These are phyloP conservation scores for Bimuria novae-zelandiae DNA, from an alignment of 2,329 filamentous ascomycete species.

Conservation along the genomic window DNA sequence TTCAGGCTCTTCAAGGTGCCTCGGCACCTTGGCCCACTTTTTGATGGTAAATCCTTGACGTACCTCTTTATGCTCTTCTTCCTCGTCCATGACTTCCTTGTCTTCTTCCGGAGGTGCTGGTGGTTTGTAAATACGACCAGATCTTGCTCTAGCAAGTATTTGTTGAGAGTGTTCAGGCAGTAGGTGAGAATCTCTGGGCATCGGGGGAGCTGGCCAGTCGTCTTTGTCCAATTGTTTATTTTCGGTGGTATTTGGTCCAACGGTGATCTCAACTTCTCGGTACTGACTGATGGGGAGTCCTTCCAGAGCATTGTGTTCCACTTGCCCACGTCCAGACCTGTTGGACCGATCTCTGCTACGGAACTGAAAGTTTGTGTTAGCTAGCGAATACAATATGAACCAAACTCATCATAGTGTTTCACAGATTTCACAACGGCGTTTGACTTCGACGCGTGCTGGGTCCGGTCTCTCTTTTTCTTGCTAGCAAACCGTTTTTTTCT, in stretches of 20 bases:
- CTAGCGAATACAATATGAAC: neutral
- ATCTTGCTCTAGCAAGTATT: slow-evolving; percentile 78
- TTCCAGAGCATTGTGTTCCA: slow-evolving; percentile 69
- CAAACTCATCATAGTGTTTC: neutral
- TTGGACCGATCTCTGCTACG: slow-evolving; percentile 62
- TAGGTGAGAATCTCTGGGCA: slow-evolving; percentile 84
- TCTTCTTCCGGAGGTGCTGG: slow-evolving; percentile 70
- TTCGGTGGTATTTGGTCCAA: slow-evolving; percentile 68
- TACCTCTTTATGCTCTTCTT: slow-evolving; percentile 48
- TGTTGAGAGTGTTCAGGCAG: slow-evolving; percentile 80
- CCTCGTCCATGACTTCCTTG: slow-evolving; percentile 52
- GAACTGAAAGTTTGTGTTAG: slow-evolving; percentile 51
- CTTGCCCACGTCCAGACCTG: slow-evolving; percentile 60
- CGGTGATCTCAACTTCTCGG: slow-evolving; percentile 69
- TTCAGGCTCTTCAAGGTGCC: slow-evolving; percentile 62
- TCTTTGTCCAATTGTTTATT: slow-evolving; percentile 67
- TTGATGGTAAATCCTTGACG: slow-evolving; percentile 60
- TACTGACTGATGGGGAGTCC: slow-evolving; percentile 91
- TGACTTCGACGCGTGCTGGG: neutral
- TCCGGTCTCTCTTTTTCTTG: neutral
- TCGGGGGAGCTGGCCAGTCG: slow-evolving; percentile 78
- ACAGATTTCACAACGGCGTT: neutral
- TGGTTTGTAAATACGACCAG: slow-evolving; percentile 75
- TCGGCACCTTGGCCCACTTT: slow-evolving; percentile 63
- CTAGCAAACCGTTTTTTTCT: neutral